phyloP scores from a whole-genome alignment of 768 basidiomycete genomes.

The Boletus rufocinnamomeus region DNA sequence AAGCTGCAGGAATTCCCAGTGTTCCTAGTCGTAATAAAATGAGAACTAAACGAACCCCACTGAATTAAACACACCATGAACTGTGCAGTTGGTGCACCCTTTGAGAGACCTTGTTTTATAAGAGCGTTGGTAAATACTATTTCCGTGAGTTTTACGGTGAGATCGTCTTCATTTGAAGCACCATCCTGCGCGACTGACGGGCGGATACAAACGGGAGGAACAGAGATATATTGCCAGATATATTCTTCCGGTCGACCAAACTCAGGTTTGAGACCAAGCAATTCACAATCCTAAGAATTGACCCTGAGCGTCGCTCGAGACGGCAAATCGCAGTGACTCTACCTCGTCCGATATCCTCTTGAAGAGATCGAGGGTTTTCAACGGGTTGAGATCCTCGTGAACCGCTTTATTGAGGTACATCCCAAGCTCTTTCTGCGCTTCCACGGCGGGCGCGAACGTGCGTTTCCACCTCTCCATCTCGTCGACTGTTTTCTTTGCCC shows the following conservation, averaged over 20 bases:
- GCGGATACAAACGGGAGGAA: slow-evolving; percentile 96
- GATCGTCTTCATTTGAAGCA: slow-evolving; percentile 97
- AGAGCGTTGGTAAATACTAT: slow-evolving; percentile 94
- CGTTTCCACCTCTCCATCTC: slow-evolving; percentile 87
- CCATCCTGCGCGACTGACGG: slow-evolving; percentile 98
- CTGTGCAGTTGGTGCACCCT: slow-evolving; percentile 84
- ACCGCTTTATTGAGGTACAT: slow-evolving; percentile 85
- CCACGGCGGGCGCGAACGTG: slow-evolving; percentile 78
- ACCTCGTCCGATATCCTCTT: slow-evolving; percentile 91
- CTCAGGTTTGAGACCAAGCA: slow-evolving; percentile 85
- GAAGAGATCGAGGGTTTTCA: slow-evolving; percentile 93
- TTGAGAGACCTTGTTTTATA: slow-evolving; percentile 85
- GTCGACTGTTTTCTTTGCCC: slow-evolving; percentile 88
- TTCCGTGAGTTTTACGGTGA: slow-evolving; percentile 96
- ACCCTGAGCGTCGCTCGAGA: not conserved
- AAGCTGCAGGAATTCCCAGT: slow-evolving; percentile 97
- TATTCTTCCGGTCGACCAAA: slow-evolving; percentile 95
- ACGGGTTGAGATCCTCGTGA: slow-evolving; percentile 90
- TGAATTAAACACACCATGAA: slow-evolving; percentile 64
- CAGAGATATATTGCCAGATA: slow-evolving; percentile 98
- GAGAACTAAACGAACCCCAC: not conserved
- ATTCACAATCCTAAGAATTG: slow-evolving; percentile 79
- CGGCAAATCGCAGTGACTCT: slow-evolving; percentile 8
- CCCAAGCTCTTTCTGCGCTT: slow-evolving; percentile 83
- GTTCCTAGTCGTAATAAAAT: slow-evolving; percentile 57